Base-by-base conservation (phyloP, 805 yeast species). In the Pichia deserticola region DNA sequence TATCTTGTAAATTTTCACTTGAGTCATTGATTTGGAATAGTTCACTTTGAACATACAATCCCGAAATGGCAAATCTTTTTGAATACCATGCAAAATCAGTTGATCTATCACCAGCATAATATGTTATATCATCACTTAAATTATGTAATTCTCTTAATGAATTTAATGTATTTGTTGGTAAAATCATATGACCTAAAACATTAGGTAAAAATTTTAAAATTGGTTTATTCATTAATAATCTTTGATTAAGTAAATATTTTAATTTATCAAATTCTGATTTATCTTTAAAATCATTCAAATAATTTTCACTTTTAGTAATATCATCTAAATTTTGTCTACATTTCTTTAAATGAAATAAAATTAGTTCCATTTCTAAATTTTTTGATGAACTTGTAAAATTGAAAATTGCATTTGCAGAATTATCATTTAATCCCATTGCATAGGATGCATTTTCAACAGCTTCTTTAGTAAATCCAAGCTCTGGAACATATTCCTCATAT, bases 31-130 rank as follows among this genome's bases (percentile, higher is more conserved):
- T 70, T 93, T 84, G 85, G 69, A 78, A 88, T 53, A 88, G 68
- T 64, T 92, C 97, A 38, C 85, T 70, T 37, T 84, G 78, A 3
- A 86, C 85, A 64, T 86, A 88, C 2, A 85, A 76, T 2, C 85
- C 73, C 28, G 86, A 76, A 13, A 92, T 62, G 8, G 86, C 76
- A 13, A 84, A 69, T 55, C 99, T 73, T 61, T 89, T 86, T n/a
- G 95, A 72, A 65, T 92, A 92, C 99, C 99, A 92, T 4, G 88
- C 84, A 63, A 86, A 82, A 64, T 89, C 96, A 55, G 81, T 81
- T 25, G 93, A 77, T 47, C 66, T 60, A 62, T 90, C 97, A 10
- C 90, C 93, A 0, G 96, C 81, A 57, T 79, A 81, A 65, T 68
- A 89, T 42, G 87, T 78, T 51, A 92, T 74, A 62, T 93, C 98